These are phyloP conservation scores for Blastomyces gilchristii DNA, from an alignment of 2,329 filamentous ascomycete species.

Conservation along the genomic window DNA sequence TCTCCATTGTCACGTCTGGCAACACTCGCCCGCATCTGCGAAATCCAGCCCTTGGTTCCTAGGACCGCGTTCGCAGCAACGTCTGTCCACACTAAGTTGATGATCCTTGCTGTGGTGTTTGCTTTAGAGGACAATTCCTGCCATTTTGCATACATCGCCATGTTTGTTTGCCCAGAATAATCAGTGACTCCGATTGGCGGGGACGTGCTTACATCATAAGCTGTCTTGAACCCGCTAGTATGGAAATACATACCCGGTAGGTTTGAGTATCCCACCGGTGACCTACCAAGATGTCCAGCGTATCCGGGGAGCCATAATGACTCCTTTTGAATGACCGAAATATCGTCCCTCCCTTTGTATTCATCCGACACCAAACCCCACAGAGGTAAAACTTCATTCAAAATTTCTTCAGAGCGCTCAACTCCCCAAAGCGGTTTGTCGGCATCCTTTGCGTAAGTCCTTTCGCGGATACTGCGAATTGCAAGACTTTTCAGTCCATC, in stretches of 20 bases:
- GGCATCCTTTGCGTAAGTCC: slow-evolving; percentile 26
- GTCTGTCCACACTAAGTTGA: slow-evolving; percentile 40
- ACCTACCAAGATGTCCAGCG: background rate
- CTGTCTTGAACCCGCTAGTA: slow-evolving; percentile 18
- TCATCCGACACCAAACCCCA: slow-evolving; percentile 34
- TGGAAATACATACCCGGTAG: slow-evolving; percentile 29
- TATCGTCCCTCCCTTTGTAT: slow-evolving; percentile 23
- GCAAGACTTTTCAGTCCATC: slow-evolving; percentile 26
- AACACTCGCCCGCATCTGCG: background rate
- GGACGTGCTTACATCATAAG: slow-evolving; percentile 13
- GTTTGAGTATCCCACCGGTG: slow-evolving; percentile 20
- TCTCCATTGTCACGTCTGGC: slow-evolving; percentile 26
- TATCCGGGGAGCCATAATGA: slow-evolving; percentile 26
- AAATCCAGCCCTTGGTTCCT: slow-evolving; percentile 25
- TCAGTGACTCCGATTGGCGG: slow-evolving; percentile 15
- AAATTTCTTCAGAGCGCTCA: slow-evolving; percentile 24
- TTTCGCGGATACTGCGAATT: slow-evolving; percentile 28
- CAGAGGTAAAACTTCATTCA: slow-evolving; percentile 24
- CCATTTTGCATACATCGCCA: slow-evolving; percentile 37
- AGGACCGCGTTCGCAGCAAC: slow-evolving; percentile 35
- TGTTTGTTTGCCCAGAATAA: slow-evolving; percentile 29
- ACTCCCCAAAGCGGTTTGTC: slow-evolving; percentile 31
- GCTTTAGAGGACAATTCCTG: slow-evolving; percentile 26
- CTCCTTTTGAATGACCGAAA: slow-evolving; percentile 26
- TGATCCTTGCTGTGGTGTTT: slow-evolving; percentile 25